Conservation (phyloP, 2,329 filamentous ascomycete genomes). For the Aspergillus proliferans region DNA sequence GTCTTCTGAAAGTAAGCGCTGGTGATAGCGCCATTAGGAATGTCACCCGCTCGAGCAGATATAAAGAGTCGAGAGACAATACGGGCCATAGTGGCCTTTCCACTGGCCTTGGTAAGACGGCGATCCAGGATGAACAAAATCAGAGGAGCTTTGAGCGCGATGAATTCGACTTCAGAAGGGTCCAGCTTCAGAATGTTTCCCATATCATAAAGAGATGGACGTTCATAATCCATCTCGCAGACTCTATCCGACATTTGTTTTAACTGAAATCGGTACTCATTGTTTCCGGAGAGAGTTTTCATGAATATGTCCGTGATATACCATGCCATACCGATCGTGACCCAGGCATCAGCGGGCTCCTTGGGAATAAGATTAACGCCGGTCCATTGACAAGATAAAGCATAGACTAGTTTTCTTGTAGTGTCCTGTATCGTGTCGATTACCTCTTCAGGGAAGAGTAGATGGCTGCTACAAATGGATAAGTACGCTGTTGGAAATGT, state of each 20-base stretch:
- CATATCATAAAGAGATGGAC: conserved; percentile 75
- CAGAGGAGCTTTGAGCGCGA: conserved; percentile 81
- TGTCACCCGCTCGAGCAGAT: conserved; percentile 74
- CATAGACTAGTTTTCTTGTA: conserved; percentile 73
- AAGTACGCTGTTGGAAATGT: conserved; percentile 73
- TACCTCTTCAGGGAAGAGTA: conserved; percentile 78
- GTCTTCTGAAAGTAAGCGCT: conserved; percentile 71
- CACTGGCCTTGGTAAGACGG: conserved; percentile 79
- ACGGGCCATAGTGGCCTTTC: conserved; percentile 73
- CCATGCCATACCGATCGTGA: conserved; percentile 81
- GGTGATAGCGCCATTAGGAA: conserved; percentile 63
- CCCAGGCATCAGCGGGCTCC: conserved; percentile 75
- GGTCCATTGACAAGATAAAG: conserved; percentile 86
- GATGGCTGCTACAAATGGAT: conserved; percentile 76
- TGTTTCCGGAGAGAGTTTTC: conserved; percentile 84
- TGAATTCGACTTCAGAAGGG: conserved; percentile 79
- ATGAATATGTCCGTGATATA: conserved; percentile 95
- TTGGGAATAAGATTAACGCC: conserved; percentile 88
- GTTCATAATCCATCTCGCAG: conserved; percentile 70
- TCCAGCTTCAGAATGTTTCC: conserved; percentile 74
- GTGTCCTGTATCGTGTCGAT: conserved; percentile 79
- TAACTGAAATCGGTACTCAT: conserved; percentile 86
- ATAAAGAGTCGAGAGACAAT: conserved; percentile 82
- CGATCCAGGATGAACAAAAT: conserved; percentile 93
- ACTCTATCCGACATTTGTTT: conserved; percentile 78